These are phyloP conservation scores for Podaxis mareebaensis DNA, from an alignment of 768 basidiomycete species.

Conservation along the genomic window DNA sequence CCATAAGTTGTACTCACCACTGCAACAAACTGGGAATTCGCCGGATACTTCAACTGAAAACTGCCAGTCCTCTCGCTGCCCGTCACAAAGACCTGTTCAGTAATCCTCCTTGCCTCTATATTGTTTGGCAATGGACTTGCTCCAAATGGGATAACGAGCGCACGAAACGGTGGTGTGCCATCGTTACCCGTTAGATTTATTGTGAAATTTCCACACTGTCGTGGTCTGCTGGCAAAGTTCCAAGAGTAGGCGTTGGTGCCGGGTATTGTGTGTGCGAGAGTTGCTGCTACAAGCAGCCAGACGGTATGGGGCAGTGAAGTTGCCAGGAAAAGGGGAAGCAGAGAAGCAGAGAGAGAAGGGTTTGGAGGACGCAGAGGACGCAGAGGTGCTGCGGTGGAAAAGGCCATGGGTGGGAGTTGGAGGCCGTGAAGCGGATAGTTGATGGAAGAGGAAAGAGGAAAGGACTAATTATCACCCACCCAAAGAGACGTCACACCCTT, in stretches of 20 bases:
- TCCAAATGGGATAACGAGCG: slow-evolving; percentile 70
- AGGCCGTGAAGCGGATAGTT: background rate
- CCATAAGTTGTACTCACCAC: slow-evolving; percentile 53
- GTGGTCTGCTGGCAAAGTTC: slow-evolving; percentile 47
- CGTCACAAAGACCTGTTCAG: slow-evolving; percentile 50
- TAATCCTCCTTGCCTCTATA: slow-evolving; percentile 62
- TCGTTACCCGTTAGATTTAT: slow-evolving; percentile 54
- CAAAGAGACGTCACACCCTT: slow-evolving; percentile 8
- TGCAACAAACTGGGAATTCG: slow-evolving; percentile 71
- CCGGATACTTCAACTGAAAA: slow-evolving; percentile 66
- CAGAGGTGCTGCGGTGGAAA: background rate
- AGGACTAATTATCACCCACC: slow-evolving; percentile 6
- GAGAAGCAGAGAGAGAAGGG: background rate
- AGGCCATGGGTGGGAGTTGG: background rate
- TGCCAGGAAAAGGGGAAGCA: background rate
- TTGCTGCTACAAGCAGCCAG: background rate
- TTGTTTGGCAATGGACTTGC: slow-evolving; percentile 59
- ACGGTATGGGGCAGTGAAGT: slow-evolving; percentile 2
- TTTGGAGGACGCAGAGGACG: slow-evolving; percentile 1
- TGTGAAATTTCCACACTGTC: slow-evolving; percentile 68
- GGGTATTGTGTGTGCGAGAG: slow-evolving; percentile 26
- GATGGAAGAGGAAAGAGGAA: background rate
- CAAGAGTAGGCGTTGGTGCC: slow-evolving; percentile 43
- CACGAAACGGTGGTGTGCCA: slow-evolving; percentile 66
- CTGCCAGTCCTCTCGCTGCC: slow-evolving; percentile 38